A percentile compares a stretch with the other conserved stretches of the same genome.
These are phyloP conservation scores for Naganishia randhawae DNA, from an alignment of 768 basidiomycete genomes.

Conservation along the genomic window DNA sequence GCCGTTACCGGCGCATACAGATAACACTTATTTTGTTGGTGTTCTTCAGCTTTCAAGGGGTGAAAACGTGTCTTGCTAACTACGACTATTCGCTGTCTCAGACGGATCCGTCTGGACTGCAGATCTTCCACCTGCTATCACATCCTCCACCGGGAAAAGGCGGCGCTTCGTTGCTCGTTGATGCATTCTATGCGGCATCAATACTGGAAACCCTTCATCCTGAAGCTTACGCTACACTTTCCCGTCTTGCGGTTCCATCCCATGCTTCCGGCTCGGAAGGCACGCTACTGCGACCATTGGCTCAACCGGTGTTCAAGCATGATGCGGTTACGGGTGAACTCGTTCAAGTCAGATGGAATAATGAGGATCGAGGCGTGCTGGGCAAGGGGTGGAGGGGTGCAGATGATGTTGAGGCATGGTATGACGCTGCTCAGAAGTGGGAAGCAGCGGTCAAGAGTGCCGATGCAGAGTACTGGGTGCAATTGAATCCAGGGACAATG, in stretches of 20 bases:
- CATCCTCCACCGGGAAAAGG: slow-evolving; percentile 65
- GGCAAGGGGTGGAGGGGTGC: slow-evolving; percentile 53
- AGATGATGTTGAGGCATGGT: slow-evolving; percentile 73
- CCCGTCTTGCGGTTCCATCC: slow-evolving; percentile 65
- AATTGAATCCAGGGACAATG: slow-evolving; percentile 79
- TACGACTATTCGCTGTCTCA: slow-evolving; percentile 44
- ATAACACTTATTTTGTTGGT: slow-evolving; percentile 69
- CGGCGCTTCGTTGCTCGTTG: slow-evolving; percentile 85
- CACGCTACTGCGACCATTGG: slow-evolving; percentile 53
- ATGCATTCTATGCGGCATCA: slow-evolving; percentile 87
- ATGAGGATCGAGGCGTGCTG: slow-evolving; percentile 84
- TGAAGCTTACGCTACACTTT: slow-evolving; percentile 65
- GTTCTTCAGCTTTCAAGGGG: not conserved
- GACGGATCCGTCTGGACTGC: slow-evolving; percentile 93
- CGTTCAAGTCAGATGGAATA: slow-evolving; percentile 84
- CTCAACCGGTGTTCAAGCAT: slow-evolving; percentile 69
- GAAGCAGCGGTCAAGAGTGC: slow-evolving; percentile 67
- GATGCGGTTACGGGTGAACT: slow-evolving; percentile 62
- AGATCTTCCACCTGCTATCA: slow-evolving; percentile 88
- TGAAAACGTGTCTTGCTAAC: not conserved
- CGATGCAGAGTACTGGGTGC: slow-evolving; percentile 88
- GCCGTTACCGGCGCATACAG: slow-evolving; percentile 79
- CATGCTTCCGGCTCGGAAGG: slow-evolving; percentile 80
- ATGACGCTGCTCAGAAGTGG: slow-evolving; percentile 76
- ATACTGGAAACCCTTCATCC: slow-evolving; percentile 71